A percentile compares a stretch with the other conserved stretches of the same genome.
Evolutionary conservation across 129 eudicot species (phyloP).

Genomic region (Flaveria brownii): DNA sequence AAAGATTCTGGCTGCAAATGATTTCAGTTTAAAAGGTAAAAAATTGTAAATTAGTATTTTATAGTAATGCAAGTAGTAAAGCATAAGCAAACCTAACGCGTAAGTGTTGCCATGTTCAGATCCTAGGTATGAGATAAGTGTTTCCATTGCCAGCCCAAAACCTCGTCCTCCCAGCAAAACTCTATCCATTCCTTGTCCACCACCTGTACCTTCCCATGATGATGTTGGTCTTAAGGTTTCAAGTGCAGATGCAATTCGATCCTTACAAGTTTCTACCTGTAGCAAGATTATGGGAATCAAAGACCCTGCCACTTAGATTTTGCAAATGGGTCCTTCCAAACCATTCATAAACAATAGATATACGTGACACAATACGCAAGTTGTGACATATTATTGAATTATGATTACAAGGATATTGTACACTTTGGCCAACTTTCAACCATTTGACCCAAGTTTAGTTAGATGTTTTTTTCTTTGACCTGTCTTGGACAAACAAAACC

Average conservation of each 20-base stretch:
- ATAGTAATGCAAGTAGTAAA: constrained; percentile 16
- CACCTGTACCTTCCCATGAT: constrained; percentile 86
- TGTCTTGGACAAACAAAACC: not conserved
- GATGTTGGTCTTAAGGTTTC: constrained; percentile 90
- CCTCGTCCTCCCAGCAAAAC: constrained; percentile 89
- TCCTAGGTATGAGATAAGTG: constrained; percentile 82
- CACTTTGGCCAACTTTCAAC: not conserved
- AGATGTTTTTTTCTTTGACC: not conserved
- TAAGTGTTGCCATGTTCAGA: constrained; percentile 93
- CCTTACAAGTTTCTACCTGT: constrained; percentile 97
- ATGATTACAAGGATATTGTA: constrained; percentile 4
- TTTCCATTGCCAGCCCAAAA: constrained; percentile 93
- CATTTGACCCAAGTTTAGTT: not conserved
- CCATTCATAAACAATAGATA: not conserved
- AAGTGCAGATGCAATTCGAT: constrained; percentile 87
- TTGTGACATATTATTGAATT: not conserved
- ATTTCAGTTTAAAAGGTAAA: constrained; percentile 8
- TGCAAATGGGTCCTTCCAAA: constrained; percentile 19
- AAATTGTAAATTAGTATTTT: constrained; percentile 5
- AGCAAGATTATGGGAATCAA: constrained; percentile 23
- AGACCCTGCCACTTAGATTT: constrained; percentile 2
- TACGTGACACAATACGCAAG: not conserved
- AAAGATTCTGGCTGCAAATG: constrained; percentile 84
- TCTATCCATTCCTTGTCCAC: constrained; percentile 80
- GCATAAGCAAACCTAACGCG: constrained; percentile 68